phyloP scores from a whole-genome alignment of 352 stramenopile genomes.

The Chrysophaeum taylorii region DNA sequence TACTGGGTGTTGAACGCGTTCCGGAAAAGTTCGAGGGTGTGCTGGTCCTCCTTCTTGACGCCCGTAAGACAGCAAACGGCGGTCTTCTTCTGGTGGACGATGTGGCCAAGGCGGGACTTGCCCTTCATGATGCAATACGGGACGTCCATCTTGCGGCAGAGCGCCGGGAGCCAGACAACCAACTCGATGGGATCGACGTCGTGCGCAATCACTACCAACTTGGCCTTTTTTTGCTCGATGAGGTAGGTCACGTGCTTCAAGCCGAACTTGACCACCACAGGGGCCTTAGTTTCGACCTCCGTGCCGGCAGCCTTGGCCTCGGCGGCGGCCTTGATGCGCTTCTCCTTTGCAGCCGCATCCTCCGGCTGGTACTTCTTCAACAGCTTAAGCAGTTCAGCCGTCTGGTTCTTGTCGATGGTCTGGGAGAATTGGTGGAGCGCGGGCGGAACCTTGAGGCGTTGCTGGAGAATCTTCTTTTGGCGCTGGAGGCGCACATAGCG shows the following conservation, averaged over 20 bases:
- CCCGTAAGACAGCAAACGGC: constrained; percentile 85
- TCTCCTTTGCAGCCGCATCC: constrained; percentile 91
- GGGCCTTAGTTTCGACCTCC: constrained; percentile 46
- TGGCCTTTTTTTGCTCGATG: constrained; percentile 98
- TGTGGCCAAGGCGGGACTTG: constrained; percentile 91
- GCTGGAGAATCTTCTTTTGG: constrained; percentile 95
- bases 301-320: constrained; percentile 74
- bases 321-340: constrained; percentile 88
- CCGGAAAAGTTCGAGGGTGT: constrained; percentile 84
- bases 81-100: constrained; percentile 97
- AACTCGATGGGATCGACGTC: constrained; percentile 97
- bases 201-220: constrained; percentile 96
- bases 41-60: constrained; percentile 95
- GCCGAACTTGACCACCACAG: constrained; percentile 90
- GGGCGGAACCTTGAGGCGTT: constrained; percentile 96
- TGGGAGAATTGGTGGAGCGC: constrained; percentile 98
- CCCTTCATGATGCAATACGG: constrained; percentile 99
- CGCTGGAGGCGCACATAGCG: constrained; percentile 96
- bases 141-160: constrained; percentile 98
- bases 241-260: constrained; percentile 98
- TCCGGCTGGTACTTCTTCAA: constrained; percentile 98
- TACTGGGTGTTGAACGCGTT: constrained; percentile 87
- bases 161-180: constrained; percentile 89
- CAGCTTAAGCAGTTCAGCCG: constrained; percentile 94
- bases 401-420: constrained; percentile 93